Percentiles rank a stretch among this genome's conserved stretches.
Conservation (phyloP, 2,329 filamentous ascomycete species). For the Fusarium sp. region DNA sequence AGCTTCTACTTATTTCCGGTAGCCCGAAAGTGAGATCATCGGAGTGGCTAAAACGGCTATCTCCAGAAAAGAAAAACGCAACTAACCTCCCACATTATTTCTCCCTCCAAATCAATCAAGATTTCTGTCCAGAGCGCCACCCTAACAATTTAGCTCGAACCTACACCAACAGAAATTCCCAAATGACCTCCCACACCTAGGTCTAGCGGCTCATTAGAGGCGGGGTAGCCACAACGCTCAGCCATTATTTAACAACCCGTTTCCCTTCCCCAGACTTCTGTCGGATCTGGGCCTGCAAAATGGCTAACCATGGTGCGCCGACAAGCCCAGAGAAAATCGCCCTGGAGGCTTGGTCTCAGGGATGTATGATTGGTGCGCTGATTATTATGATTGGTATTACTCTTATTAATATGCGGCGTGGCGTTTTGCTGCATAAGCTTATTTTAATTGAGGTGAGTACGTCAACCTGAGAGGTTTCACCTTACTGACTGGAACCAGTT, state of each 20-base stretch:
- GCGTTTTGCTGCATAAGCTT: constrained; percentile 61
- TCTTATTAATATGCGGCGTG: constrained; percentile 60
- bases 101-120: rapidly evolving
- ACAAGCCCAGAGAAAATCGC: constrained; percentile 36
- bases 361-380: constrained; percentile 60
- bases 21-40: neutral
- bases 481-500: constrained; percentile 52
- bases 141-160: neutral
- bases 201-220: neutral
- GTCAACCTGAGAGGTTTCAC: rapidly evolving
- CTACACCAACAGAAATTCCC: neutral
- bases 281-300: neutral
- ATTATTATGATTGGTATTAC: constrained; percentile 62
- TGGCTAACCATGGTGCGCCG: constrained; percentile 16
- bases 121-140: neutral
- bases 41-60: neutral
- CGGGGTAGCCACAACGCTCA: neutral
- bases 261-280: no score
- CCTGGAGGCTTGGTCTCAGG: constrained; percentile 60
- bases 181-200: neutral
- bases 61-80: neutral
- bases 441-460: constrained; percentile 59
- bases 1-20: neutral
- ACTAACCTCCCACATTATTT: rapidly evolving
- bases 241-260: neutral